Base-by-base conservation (phyloP, 495 filamentous ascomycete species). In the Pseudomonodictys pantanalensis region DNA sequence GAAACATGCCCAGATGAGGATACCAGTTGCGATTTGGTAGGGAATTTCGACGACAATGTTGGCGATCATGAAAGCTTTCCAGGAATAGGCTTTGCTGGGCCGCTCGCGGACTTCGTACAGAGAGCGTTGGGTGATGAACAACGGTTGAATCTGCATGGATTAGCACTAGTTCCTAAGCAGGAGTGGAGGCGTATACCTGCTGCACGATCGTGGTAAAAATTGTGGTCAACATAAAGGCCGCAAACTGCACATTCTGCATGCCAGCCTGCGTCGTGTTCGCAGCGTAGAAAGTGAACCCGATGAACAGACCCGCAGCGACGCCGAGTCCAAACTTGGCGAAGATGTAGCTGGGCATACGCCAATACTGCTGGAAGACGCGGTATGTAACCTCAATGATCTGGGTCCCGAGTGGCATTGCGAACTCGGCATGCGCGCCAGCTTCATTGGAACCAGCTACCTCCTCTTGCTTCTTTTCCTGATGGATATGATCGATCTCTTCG, bases 21-120 rank as follows among this genome's bases (percentile, higher is more conserved):
- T 78, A 2, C 85, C 80, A 77, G 89, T 73, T 60, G 91, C 60
- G 30, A 59, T 60, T 20, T 66, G 56, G 52, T 63, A 73, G 11
- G 66, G 69, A 17, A 73, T 60, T 38, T 74, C 72, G 23, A 71
- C 72, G 22, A 71, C 1, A 63, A 74, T 72, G 43, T 73, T 70
- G 29, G 69, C 47, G 29, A 72, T 32, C 49, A 73, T 60, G 62
- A 95, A 95, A 23, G 86, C 86, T 70, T 86, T 81, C 84, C 90
- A 95, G 30, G 83, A 82, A 70, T 95, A 96, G 2, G 87, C 82
- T 72, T 92, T 92, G 48, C 86, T 87, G 0, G 89, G 91, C 3
- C 90, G 86, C 70, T 96, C 91, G 24, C 91, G 88, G 17, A 85
- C 86, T 70, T 95, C 92, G 70, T 93, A 96, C 0, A 95, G 75